Evolutionary conservation across 164 flowering plant genomes (phyloP), one percentile per base, ranked within the genome.

Genomic region (Hamamelis virginiana): DNA sequence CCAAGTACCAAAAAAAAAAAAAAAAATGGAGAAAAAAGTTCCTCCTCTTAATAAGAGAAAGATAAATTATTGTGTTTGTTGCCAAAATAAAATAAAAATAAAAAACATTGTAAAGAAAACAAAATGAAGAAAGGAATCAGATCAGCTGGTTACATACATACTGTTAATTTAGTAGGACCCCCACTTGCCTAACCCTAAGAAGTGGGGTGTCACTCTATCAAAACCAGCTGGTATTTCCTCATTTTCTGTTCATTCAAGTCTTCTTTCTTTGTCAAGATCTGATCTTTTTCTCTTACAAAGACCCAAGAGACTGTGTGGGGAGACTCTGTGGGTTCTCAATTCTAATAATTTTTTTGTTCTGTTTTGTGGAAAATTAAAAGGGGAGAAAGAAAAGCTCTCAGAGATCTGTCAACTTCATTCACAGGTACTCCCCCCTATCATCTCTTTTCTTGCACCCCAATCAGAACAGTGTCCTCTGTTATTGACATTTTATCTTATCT

Each of bases 191-290:
- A 47, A 23, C 38, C 38, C 21, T 18, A 66, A 56, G 64, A 13
- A 46, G 63, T 58, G 62, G 70, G 64, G 61, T 44, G 53, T 56
- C 64, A 68, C 56, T 23, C 22, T 13, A 46, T n/a, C 23, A 43
- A 26, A 44, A 68, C 63, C 70, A 68, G 62, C 63, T 68, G 69
- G 11, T 48, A 46, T 28, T 11, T 12, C 15, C 9, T 8, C n/a
- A 43, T 43, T 16, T 18, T 22, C 62, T 41, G 1, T 47, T 67
- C 62, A 67, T 67, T 57, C 14, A 27, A 26, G n/a, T 52, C 43
- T 16, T 66, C 18, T 18, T 16, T 66, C 18, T 18, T 28, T 66
- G 60, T 22, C 69, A 53, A 66, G 69, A 66, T 66, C 69, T 66
- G 69, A 5, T 66, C 27, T 27, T 26, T 41, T 19, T 43, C 26